Evolutionary conservation across 2,329 filamentous ascomycete genomes (phyloP).

Genomic region (Graphiopsis chlorocephala): DNA sequence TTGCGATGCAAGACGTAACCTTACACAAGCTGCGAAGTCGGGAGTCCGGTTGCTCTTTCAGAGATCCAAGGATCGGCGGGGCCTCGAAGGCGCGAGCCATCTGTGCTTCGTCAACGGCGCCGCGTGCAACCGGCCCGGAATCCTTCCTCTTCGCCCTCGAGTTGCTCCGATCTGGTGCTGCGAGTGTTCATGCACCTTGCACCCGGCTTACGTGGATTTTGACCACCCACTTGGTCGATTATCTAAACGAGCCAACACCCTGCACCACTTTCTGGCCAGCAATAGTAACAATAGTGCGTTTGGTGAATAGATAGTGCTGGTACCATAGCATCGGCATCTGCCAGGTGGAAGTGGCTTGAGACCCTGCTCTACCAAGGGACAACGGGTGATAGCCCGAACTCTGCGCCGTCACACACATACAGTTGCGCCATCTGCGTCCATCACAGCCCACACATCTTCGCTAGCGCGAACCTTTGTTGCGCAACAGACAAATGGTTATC

Average conservation of each 20-base stretch:
- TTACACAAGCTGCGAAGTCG: not conserved
- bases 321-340: not conserved
- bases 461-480: slow-evolving; percentile 1
- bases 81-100: not conserved
- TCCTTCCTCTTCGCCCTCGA: not conserved
- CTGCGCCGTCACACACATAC: not conserved
- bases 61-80: not conserved
- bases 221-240: not conserved
- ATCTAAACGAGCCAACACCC: not conserved
- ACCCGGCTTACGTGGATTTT: not conserved
- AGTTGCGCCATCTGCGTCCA: not conserved
- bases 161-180: not conserved
- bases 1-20: slow-evolving; percentile 4
- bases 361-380: not conserved
- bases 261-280: not conserved
- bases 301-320: not conserved
- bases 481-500: not conserved
- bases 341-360: not conserved
- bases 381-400: not conserved
- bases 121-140: not conserved
- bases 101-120: not conserved
- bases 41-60: not conserved
- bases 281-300: not conserved
- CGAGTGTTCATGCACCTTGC: not conserved
- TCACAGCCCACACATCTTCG: not conserved